Evolutionary conservation across 1,284 basidiomycete species (phyloP).

Genomic region (Agroathelia rolfsii): DNA sequence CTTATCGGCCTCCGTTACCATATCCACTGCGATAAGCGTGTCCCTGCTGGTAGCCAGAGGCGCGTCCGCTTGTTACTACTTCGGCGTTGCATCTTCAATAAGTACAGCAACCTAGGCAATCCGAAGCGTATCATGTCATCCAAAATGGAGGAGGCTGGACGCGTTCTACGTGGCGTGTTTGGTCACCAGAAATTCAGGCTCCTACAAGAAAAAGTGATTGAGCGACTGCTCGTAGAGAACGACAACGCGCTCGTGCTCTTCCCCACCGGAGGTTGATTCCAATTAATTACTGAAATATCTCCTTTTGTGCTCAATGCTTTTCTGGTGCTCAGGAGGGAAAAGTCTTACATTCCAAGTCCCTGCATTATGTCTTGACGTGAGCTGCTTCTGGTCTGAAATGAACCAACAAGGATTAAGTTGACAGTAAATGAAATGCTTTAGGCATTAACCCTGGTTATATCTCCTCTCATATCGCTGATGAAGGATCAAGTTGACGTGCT

Average conservation of each 20-base stretch:
- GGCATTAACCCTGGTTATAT: constrained; percentile 62
- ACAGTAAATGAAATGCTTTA: constrained; percentile 25
- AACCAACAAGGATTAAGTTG: neutral
- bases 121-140: too few species aligned
- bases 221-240: constrained; percentile 26
- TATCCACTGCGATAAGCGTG: too few species aligned
- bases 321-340: constrained; percentile 23
- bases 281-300: neutral
- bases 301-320: constrained; percentile 1
- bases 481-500: constrained; percentile 50
- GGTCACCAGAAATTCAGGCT: constrained; percentile 26
- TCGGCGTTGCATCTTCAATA: too few species aligned
- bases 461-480: constrained; percentile 40
- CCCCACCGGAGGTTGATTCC: constrained; percentile 25
- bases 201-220: constrained; percentile 27
- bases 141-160: too few species aligned
- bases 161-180: constrained; percentile 21
- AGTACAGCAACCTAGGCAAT: too few species aligned
- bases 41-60: too few species aligned
- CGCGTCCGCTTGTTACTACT: too few species aligned
- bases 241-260: constrained; percentile 30
- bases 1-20: too few species aligned
- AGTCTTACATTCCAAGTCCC: constrained; percentile 55
- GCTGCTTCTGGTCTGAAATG: neutral
- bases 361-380: constrained; percentile 39